phyloP scores from a whole-genome alignment of 805 yeast genomes.

The Myxozyma neglecta region DNA sequence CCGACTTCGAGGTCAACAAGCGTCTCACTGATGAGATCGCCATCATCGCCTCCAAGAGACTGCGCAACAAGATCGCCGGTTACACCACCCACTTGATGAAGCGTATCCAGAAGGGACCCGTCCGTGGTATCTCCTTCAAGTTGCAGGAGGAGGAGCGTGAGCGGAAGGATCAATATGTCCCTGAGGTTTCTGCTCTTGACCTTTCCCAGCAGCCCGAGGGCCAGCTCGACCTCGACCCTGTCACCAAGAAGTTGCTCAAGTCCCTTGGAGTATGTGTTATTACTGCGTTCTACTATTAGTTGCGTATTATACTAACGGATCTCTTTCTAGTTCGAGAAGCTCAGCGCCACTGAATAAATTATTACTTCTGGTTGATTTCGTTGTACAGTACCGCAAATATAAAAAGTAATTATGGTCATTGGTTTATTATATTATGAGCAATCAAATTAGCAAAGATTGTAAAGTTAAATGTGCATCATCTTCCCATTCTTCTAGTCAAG shows the following conservation, averaged over 20 bases:
- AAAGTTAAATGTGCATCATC: too few species aligned
- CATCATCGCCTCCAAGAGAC: constrained; percentile 98
- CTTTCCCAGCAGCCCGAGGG: constrained; percentile 86
- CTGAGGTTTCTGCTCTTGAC: constrained; percentile 99
- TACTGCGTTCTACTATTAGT: constrained; percentile 31
- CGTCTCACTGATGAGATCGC: constrained; percentile 98
- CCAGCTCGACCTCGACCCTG: constrained; percentile 94
- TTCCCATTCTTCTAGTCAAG: background rate
- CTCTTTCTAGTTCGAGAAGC: constrained; percentile 43
- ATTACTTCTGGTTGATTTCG: background rate
- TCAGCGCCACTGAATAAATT: constrained; percentile 36
- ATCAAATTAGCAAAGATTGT: background rate
- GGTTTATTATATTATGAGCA: background rate
- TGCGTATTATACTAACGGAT: background rate
- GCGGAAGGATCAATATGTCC: constrained; percentile 99
- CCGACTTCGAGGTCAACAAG: constrained; percentile 99
- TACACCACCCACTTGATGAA: constrained; percentile 99
- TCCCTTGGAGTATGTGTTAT: constrained; percentile 80
- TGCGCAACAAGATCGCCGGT: constrained; percentile 99
- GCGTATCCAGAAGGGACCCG: constrained; percentile 99
- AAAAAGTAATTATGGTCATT: constrained; percentile 11
- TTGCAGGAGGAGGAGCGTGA: constrained; percentile 99
- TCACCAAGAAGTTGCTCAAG: constrained; percentile 93
- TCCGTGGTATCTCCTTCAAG: constrained; percentile 99
- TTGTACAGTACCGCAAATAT: constrained; percentile 26